phyloP scores from a whole-genome alignment of 192 early-diverging fungal genomes.

The Globomyces pollinis-pini region DNA sequence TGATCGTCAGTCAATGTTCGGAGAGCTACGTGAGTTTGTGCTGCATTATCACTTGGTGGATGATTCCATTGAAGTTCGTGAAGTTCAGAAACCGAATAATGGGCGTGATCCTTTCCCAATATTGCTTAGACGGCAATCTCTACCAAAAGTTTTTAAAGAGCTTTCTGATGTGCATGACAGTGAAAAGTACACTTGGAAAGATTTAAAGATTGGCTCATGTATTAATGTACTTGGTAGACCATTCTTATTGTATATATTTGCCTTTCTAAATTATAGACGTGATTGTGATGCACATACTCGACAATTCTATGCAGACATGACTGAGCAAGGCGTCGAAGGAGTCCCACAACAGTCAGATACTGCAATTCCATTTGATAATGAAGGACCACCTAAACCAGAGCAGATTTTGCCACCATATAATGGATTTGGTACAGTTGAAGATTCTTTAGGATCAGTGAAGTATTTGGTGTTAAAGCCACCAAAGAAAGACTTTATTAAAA shows the following conservation, averaged over 20 bases:
- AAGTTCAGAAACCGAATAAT: constrained; percentile 54
- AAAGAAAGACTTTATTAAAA: constrained; percentile 60
- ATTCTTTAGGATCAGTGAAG: constrained; percentile 49
- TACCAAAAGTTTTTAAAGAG: constrained; percentile 49
- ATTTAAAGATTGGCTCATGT: constrained; percentile 46
- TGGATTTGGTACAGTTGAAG: constrained; percentile 55
- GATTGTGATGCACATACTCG: constrained; percentile 62
- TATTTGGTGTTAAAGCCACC: constrained; percentile 55
- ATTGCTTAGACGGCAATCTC: constrained; percentile 44
- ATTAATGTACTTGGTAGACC: constrained; percentile 51
- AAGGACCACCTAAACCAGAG: constrained; percentile 10
- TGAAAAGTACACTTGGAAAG: constrained; percentile 53
- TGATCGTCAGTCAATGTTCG: constrained; percentile 51
- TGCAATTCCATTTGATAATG: constrained; percentile 16
- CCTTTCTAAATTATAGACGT: constrained; percentile 32
- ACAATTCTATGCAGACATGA: constrained; percentile 34
- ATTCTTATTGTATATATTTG: constrained; percentile 48
- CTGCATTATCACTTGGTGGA: constrained; percentile 61
- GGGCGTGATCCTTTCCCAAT: constrained; percentile 55
- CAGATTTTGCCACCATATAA: constrained; percentile 51
- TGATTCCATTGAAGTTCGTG: constrained; percentile 56
- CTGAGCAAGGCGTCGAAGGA: constrained; percentile 1
- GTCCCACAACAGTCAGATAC: background rate
- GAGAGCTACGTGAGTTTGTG: constrained; percentile 56
- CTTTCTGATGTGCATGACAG: constrained; percentile 37